Percentiles rank a stretch among this genome's conserved stretches.
Evolutionary conservation across 2,329 filamentous ascomycete species (phyloP).

Genomic region (Periconia digitata): DNA sequence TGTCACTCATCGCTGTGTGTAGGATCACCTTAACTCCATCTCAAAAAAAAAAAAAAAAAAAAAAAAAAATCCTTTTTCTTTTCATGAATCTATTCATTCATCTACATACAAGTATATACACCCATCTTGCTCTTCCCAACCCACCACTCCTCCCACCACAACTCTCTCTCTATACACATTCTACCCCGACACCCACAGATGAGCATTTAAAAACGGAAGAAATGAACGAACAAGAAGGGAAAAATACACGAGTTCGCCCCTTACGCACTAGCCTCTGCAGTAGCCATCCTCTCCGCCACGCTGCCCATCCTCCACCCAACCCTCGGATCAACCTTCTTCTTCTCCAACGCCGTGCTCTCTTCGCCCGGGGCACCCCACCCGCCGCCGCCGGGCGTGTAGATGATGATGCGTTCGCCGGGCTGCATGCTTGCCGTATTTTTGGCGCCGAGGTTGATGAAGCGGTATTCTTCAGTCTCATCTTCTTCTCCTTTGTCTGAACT

Average conservation of each 20-base stretch:
- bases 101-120: too few species aligned
- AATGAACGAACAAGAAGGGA: too few species aligned
- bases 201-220: too few species aligned
- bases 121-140: too few species aligned
- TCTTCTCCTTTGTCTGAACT: constrained; percentile 38
- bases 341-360: constrained; percentile 52
- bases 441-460: constrained; percentile 71
- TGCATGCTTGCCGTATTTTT: constrained; percentile 81
- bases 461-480: constrained; percentile 57
- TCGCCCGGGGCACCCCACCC: constrained; percentile 69
- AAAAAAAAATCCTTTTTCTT: too few species aligned
- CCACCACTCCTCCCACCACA: too few species aligned
- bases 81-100: too few species aligned
- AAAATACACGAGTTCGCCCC: not conserved
- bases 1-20: too few species aligned
- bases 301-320: constrained; percentile 63
- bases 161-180: too few species aligned
- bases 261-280: constrained; percentile 48
- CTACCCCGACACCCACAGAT: too few species aligned
- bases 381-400: constrained; percentile 77
- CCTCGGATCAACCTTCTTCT: constrained; percentile 53
- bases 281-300: constrained; percentile 57
- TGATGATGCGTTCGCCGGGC: constrained; percentile 74
- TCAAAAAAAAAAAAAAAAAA: too few species aligned
- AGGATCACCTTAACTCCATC: too few species aligned